Conservation (phyloP, 164 flowering plant genomes). For the Pachysandra terminalis region DNA sequence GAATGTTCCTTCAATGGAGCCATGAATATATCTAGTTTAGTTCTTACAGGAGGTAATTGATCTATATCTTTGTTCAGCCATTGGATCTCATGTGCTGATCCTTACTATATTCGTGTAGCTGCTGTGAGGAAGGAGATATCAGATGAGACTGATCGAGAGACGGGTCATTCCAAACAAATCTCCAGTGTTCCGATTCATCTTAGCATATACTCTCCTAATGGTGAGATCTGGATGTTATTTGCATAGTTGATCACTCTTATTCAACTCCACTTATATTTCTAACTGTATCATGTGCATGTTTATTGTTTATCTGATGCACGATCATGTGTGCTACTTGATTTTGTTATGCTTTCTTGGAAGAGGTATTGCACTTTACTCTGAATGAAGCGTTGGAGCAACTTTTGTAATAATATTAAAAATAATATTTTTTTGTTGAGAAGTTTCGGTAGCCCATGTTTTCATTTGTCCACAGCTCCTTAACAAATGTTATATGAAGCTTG, state of each 20-base stretch:
- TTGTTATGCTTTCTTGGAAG: background rate
- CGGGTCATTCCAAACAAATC: constrained; percentile 72
- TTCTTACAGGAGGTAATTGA: background rate
- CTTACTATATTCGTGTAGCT: constrained; percentile 38
- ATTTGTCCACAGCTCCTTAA: background rate
- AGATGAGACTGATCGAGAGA: constrained; percentile 96
- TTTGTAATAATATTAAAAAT: too few relatives aligned
- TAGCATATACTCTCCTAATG: constrained; percentile 89
- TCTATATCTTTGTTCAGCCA: background rate
- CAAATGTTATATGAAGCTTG: background rate
- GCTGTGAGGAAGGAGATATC: constrained; percentile 89
- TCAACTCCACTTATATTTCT: background rate
- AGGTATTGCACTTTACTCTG: background rate
- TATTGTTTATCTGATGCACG: background rate
- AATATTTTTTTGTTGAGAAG: background rate
- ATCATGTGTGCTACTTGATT: background rate
- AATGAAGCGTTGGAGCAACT: background rate
- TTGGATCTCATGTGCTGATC: constrained; percentile 1
- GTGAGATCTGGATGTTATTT: constrained; percentile 29
- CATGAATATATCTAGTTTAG: background rate
- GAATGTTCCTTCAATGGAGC: background rate
- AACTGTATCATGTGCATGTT: background rate
- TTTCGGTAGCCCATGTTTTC: background rate
- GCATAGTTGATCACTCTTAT: background rate
- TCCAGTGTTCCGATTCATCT: constrained; percentile 92